These are phyloP conservation scores for Marchantia paleacea DNA, from an alignment of 225 moss, liverwort and hornwort species.

Conservation along the genomic window DNA sequence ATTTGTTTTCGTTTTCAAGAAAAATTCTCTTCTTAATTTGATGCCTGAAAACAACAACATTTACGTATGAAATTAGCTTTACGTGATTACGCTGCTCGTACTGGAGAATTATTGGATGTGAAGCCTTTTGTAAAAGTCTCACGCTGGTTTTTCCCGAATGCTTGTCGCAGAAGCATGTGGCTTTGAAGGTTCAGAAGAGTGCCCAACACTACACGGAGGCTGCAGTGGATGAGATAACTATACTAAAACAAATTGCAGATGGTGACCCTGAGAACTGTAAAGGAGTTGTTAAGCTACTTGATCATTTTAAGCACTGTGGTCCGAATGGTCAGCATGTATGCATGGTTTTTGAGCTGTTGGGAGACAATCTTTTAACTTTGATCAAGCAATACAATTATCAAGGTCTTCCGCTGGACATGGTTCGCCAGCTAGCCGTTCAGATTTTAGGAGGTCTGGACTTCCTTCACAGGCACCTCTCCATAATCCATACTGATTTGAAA, in stretches of 20 bases:
- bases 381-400: conserved; percentile 80
- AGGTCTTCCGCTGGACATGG: conserved; percentile 76
- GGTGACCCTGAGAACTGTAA: conserved; percentile 64
- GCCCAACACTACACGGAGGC: conserved; percentile 95
- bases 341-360: conserved; percentile 91
- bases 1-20: no score
- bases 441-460: conserved; percentile 78
- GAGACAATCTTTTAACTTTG: conserved; percentile 84
- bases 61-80: no score
- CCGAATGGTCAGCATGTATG: conserved; percentile 91
- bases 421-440: conserved; percentile 62
- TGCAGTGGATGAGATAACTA: conserved; percentile 86
- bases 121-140: neutral
- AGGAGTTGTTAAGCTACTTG: conserved; percentile 78
- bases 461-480: conserved; percentile 70
- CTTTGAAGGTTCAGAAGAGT: conserved; percentile 89
- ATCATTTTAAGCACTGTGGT: conserved; percentile 79
- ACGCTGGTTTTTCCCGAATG: neutral
- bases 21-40: no score
- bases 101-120: no score
- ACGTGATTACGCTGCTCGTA: no score
- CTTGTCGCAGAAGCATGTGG: conserved; percentile 63
- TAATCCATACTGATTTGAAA: conserved; percentile 93
- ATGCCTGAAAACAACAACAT: no score
- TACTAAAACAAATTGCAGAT: conserved; percentile 76